These are phyloP conservation scores for Corymbia citriodora DNA, from an alignment of 441 rosid genomes.

Conservation along the genomic window DNA sequence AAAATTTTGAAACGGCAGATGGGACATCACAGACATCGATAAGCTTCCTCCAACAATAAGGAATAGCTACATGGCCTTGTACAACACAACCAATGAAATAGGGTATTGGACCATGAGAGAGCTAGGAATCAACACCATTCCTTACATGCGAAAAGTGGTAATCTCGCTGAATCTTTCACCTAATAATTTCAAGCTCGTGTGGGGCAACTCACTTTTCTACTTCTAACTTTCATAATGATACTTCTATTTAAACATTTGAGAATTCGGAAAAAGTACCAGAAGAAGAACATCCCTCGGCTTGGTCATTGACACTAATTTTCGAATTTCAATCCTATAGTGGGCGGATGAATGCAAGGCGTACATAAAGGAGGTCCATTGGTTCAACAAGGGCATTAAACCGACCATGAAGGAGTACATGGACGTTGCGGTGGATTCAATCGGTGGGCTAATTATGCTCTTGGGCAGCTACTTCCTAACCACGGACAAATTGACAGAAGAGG, in stretches of 20 bases:
- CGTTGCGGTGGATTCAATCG: neutral
- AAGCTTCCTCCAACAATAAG: neutral
- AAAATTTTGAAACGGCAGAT: neutral
- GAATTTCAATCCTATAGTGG: neutral
- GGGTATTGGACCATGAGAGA: neutral
- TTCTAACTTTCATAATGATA: neutral
- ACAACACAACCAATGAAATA: neutral
- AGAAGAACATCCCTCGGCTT: neutral
- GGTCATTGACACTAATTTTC: neutral
- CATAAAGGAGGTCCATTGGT: neutral
- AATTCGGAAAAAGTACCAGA: neutral
- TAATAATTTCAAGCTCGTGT: neutral
- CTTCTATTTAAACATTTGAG: neutral
- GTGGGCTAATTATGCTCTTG: neutral
- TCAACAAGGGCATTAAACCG: neutral
- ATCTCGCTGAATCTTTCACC: neutral
- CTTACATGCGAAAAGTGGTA: neutral
- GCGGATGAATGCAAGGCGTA: neutral
- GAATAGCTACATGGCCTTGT: neutral
- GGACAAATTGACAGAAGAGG: neutral
- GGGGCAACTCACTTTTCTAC: neutral
- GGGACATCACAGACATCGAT: neutral
- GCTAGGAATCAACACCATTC: neutral
- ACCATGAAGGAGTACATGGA: neutral
- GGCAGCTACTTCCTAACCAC: neutral